Evolutionary conservation across 164 flowering plant species (phyloP).

Genomic region (Chimonanthus praecox): DNA sequence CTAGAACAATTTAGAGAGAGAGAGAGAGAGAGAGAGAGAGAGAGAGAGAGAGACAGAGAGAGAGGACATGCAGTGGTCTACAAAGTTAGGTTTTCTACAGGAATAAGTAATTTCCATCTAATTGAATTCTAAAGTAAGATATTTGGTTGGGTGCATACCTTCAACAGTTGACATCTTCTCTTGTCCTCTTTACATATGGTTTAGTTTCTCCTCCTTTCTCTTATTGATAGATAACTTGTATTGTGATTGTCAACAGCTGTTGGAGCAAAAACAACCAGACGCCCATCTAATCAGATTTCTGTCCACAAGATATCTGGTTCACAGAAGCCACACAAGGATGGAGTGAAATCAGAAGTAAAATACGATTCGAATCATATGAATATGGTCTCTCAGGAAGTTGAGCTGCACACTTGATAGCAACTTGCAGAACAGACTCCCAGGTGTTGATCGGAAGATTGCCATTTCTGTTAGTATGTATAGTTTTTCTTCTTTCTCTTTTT

Average conservation of each 20-base stretch:
- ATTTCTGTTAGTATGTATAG: conserved; percentile 21
- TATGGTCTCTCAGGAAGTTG: conserved; percentile 16
- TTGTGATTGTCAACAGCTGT: conserved; percentile 20
- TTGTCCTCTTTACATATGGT: background rate
- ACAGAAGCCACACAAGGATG: conserved; percentile 37
- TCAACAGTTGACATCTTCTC: background rate
- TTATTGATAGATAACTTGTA: too few species aligned
- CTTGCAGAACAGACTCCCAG: background rate
- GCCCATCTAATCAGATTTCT: conserved; percentile 18
- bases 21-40: too few species aligned
- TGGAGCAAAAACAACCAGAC: conserved; percentile 28
- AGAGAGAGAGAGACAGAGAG: too few species aligned
- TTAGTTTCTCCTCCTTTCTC: background rate
- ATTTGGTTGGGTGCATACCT: background rate
- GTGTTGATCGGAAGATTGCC: background rate
- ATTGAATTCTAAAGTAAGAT: background rate
- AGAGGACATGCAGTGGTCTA: background rate
- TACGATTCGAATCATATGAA: conserved; percentile 21
- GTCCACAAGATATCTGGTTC: conserved; percentile 27
- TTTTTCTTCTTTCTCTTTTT: background rate
- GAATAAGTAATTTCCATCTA: background rate
- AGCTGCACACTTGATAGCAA: conserved; percentile 10
- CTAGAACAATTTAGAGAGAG: too few species aligned
- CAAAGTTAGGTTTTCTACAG: background rate
- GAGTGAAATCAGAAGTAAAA: conserved; percentile 19